Evolutionary conservation across 257 asterid genomes (phyloP).

Genomic region (Knoxia roxburghii): DNA sequence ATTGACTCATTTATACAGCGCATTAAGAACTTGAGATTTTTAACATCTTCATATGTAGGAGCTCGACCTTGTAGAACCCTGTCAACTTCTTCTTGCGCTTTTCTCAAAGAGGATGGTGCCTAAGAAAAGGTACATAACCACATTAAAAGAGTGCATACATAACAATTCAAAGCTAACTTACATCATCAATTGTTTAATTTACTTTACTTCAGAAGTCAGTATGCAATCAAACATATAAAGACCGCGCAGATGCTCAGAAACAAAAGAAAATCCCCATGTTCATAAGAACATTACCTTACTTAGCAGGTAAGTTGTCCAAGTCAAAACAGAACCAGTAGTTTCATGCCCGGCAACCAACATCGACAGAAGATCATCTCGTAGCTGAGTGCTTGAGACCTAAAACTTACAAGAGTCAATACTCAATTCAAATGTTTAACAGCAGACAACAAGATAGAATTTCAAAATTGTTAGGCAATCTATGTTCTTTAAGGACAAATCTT

Average conservation of each 20-base stretch:
- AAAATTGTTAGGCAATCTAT: not conserved
- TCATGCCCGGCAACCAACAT: constrained; percentile 99
- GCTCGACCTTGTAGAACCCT: constrained; percentile 67
- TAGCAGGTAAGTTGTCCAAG: constrained; percentile 82
- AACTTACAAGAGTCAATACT: constrained; percentile 2
- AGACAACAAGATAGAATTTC: not conserved
- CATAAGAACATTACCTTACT: constrained; percentile 62
- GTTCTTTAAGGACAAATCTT: not conserved
- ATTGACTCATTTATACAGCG: constrained; percentile 85
- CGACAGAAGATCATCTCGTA: constrained; percentile 93
- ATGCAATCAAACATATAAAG: not conserved
- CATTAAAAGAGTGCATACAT: not conserved
- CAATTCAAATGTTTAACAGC: not conserved
- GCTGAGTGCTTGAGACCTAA: constrained; percentile 84
- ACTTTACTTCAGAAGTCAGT: not conserved
- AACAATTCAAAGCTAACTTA: not conserved
- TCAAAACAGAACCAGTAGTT: constrained; percentile 93
- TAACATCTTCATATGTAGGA: constrained; percentile 77
- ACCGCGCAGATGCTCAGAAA: not conserved
- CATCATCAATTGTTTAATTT: not conserved
- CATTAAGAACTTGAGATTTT: constrained; percentile 79
- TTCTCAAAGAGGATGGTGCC: constrained; percentile 59
- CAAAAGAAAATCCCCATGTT: not conserved
- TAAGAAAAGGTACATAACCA: constrained; percentile 14
- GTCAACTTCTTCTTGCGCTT: constrained; percentile 91